Percentiles rank a stretch among this genome's conserved stretches.
These are phyloP conservation scores for Leptosphaerulina australis DNA, from an alignment of 2,329 filamentous ascomycete genomes.

Conservation along the genomic window DNA sequence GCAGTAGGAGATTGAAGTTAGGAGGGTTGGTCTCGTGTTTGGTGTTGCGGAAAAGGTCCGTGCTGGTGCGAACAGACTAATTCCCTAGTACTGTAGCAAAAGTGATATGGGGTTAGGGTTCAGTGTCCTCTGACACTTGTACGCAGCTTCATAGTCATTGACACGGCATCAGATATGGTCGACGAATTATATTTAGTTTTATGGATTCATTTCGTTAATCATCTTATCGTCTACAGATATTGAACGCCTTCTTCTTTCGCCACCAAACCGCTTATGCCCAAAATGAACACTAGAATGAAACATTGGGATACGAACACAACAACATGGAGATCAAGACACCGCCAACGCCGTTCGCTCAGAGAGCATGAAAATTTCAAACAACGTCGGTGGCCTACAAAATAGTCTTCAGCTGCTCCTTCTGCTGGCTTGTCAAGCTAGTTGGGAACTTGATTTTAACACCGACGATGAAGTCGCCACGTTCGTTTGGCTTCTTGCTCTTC, in stretches of 20 bases:
- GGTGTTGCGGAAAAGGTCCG: too few relatives aligned
- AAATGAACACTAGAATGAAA: constrained; percentile 3
- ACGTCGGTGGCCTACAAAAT: constrained; percentile 61
- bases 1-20: too few relatives aligned
- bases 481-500: constrained; percentile 82
- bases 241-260: background rate
- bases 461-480: constrained; percentile 86
- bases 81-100: too few relatives aligned
- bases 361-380: background rate
- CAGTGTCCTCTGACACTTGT: too few relatives aligned
- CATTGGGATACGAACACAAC: background rate
- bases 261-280: background rate
- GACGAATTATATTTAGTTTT: background rate
- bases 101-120: too few relatives aligned
- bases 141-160: too few relatives aligned
- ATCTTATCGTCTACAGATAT: constrained; percentile 4
- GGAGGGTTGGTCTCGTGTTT: too few relatives aligned
- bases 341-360: constrained; percentile 26
- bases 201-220: constrained; percentile 4
- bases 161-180: too few relatives aligned
- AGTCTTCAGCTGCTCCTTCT: constrained; percentile 81
- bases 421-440: constrained; percentile 71
- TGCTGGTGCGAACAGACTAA: too few relatives aligned
- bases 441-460: constrained; percentile 95
- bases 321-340: constrained; percentile 17